Percentiles rank a stretch among this genome's conserved stretches.
Conservation (phyloP, 352 stramenopile species). For the Pythium folliculosum region DNA sequence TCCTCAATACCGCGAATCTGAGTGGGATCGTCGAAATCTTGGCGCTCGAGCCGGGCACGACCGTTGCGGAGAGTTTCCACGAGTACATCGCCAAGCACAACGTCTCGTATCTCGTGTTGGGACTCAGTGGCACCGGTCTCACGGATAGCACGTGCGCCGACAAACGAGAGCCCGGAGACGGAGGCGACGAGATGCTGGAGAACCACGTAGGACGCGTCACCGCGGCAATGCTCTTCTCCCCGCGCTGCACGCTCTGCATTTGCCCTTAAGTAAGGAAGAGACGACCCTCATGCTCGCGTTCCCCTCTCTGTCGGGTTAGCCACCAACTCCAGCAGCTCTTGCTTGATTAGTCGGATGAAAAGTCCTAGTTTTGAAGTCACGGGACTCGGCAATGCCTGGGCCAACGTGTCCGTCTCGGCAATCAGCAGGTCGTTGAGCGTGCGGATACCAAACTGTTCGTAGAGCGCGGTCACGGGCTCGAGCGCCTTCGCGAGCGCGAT, state of each 20-base stretch:
- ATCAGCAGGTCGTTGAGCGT: conserved; percentile 43
- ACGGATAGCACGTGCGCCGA: background rate
- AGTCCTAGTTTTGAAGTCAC: conserved; percentile 35
- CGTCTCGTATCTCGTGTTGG: conserved; percentile 54
- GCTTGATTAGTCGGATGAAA: conserved; percentile 23
- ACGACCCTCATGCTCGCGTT: background rate
- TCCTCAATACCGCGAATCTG: conserved; percentile 36
- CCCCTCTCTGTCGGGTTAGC: background rate
- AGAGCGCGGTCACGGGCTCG: conserved; percentile 32
- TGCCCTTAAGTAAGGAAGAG: conserved; percentile 34
- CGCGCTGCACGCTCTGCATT: conserved; percentile 51
- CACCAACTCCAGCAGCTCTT: conserved; percentile 19
- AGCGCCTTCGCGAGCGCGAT: conserved; percentile 38
- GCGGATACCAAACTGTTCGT: conserved; percentile 28
- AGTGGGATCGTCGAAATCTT: conserved; percentile 43
- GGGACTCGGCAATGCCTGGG: conserved; percentile 15
- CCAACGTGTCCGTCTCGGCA: background rate
- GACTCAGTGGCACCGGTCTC: conserved; percentile 35
- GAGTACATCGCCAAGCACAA: conserved; percentile 40
- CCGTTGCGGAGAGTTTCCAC: conserved; percentile 56
- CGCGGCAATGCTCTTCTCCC: conserved; percentile 53
- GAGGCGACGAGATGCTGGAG: conserved; percentile 7
- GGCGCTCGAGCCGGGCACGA: conserved; percentile 37
- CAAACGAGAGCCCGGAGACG: background rate
- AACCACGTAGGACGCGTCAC: conserved; percentile 40